These are phyloP conservation scores for Cladosporium phlei DNA, from an alignment of 2,329 filamentous ascomycete genomes.

Conservation along the genomic window DNA sequence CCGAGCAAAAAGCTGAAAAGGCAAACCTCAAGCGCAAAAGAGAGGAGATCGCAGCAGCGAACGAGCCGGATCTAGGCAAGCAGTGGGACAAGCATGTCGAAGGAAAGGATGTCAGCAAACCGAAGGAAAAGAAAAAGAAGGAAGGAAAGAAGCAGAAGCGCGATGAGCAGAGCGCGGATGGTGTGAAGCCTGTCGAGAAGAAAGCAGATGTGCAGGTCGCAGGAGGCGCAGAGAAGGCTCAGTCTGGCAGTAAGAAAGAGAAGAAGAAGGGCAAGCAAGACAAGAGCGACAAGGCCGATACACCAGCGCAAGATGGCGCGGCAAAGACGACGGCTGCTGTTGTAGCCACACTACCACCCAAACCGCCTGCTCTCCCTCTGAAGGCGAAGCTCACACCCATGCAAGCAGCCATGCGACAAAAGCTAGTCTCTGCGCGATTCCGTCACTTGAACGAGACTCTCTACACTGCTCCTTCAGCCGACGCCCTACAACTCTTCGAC, in stretches of 20 bases:
- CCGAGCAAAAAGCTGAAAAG: slow-evolving; percentile 7
- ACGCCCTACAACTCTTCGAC: slow-evolving; percentile 78
- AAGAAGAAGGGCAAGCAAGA: slow-evolving; percentile 16
- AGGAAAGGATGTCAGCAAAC: slow-evolving; percentile 47
- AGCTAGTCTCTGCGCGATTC: slow-evolving; percentile 91
- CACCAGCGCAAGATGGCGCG: slow-evolving; percentile 4
- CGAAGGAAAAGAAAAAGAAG: slow-evolving; percentile 31
- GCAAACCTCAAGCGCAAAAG: slow-evolving; percentile 24
- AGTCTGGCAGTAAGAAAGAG: slow-evolving; percentile 9
- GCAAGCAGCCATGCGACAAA: slow-evolving; percentile 89
- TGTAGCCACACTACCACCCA: slow-evolving; percentile 20
- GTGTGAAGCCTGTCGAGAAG: background rate
- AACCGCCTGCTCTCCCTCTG: slow-evolving; percentile 28
- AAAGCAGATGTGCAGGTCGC: background rate
- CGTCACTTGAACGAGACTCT: slow-evolving; percentile 95
- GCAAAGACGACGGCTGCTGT: background rate
- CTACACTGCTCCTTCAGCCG: slow-evolving; percentile 81
- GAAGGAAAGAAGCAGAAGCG: slow-evolving; percentile 27
- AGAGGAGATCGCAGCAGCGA: slow-evolving; percentile 46
- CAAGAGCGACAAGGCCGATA: slow-evolving; percentile 14
- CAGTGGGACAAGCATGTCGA: slow-evolving; percentile 79
- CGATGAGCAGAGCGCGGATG: slow-evolving; percentile 24
- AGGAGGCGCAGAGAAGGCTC: slow-evolving; percentile 18
- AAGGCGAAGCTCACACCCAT: slow-evolving; percentile 75
- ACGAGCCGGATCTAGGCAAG: slow-evolving; percentile 65